These are phyloP conservation scores for Onygenales sp. DNA, from an alignment of 2,329 filamentous ascomycete species.

Conservation along the genomic window DNA sequence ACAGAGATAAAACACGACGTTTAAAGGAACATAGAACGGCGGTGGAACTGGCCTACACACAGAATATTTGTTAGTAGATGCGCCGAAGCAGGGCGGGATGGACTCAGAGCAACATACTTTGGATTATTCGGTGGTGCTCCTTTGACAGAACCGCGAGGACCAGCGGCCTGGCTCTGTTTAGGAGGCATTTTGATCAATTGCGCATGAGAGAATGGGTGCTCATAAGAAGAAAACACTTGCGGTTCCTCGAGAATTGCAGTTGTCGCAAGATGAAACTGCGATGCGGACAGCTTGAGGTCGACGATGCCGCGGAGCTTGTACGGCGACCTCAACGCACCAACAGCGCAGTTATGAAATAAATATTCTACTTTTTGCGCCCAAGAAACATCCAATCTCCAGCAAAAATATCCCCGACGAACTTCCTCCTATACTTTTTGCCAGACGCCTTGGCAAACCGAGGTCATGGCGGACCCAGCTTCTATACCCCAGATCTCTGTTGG, in stretches of 20 bases:
- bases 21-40: slow-evolving; percentile 58
- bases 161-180: neutral
- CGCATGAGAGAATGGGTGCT: neutral
- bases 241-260: neutral
- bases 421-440: neutral
- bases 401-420: neutral
- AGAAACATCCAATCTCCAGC: neutral
- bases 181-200: neutral
- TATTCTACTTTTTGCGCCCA: neutral
- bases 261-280: neutral
- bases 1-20: slow-evolving; percentile 72
- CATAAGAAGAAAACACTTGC: neutral
- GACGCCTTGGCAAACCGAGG: neutral
- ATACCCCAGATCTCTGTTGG: neutral
- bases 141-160: neutral
- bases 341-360: neutral
- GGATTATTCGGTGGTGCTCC: neutral
- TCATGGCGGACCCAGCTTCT: slow-evolving; percentile 4
- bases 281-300: neutral
- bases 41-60: slow-evolving; percentile 21
- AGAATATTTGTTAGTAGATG: slow-evolving; percentile 13
- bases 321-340: neutral
- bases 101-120: neutral
- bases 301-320: neutral
- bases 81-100: neutral